Evolutionary conservation across 2,329 filamentous ascomycete species (phyloP).

Genomic region (Annulohypoxylon truncatum): DNA sequence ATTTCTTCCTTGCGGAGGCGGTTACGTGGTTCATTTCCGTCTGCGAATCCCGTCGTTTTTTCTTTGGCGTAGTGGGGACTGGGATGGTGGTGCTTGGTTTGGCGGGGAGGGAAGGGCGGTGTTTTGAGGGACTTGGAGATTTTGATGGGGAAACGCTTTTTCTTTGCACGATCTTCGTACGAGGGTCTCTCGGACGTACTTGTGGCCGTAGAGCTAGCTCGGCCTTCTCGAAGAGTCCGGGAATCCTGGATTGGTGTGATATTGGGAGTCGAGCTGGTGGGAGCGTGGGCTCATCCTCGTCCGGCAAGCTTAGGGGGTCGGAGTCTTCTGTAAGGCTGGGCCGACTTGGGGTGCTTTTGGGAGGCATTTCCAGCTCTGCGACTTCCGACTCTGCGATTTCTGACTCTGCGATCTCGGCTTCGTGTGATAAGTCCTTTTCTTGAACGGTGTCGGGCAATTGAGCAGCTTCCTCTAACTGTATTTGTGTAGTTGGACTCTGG

Average conservation of each 20-base stretch:
- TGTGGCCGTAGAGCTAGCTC: conserved; percentile 17
- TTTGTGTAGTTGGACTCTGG: background rate
- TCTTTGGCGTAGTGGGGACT: conserved; percentile 30
- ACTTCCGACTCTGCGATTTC: background rate
- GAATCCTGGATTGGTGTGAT: background rate
- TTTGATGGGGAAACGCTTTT: background rate
- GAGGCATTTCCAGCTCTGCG: background rate
- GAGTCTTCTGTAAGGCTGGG: background rate
- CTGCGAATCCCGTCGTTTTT: conserved; percentile 20
- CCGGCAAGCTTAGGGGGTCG: background rate
- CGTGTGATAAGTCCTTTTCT: background rate
- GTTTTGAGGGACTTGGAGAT: background rate
- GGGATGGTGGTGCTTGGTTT: background rate
- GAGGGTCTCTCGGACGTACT: background rate
- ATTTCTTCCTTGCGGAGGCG: conserved; percentile 28
- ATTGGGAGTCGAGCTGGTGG: background rate
- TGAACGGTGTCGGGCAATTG: background rate
- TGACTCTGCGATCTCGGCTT: background rate
- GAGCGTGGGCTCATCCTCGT: background rate
- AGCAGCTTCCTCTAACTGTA: conserved; percentile 7
- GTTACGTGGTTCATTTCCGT: background rate
- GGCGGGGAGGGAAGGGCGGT: background rate
- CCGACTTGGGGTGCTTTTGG: background rate
- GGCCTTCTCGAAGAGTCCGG: background rate
- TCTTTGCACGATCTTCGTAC: background rate